These are phyloP conservation scores for Sequoia sempervirens DNA, from an alignment of 75 land plant genomes.

Conservation along the genomic window DNA sequence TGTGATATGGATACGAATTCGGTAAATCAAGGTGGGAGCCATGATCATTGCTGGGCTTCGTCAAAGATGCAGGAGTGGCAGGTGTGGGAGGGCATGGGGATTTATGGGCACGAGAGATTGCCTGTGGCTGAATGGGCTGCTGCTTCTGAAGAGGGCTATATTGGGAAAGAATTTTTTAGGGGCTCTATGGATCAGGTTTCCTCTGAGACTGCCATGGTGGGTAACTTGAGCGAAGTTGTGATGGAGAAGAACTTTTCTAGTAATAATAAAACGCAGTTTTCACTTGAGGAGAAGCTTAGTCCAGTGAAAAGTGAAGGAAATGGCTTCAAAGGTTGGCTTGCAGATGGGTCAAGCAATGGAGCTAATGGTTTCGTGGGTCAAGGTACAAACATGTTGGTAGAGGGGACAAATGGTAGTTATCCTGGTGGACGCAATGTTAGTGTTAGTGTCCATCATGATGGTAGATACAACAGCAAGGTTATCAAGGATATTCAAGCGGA, in stretches of 20 bases:
- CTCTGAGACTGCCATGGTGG: background rate
- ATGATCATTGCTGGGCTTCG: conserved; percentile 9
- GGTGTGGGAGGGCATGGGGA: conserved; percentile 4
- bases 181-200: conserved; percentile 4
- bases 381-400: background rate
- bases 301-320: conserved; percentile 1
- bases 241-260: background rate
- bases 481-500: conserved; percentile 5
- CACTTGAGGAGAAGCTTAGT: background rate
- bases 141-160: background rate
- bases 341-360: background rate
- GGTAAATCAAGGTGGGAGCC: conserved; percentile 3
- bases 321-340: conserved; percentile 3
- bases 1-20: conserved; percentile 1
- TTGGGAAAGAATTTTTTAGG: conserved; percentile 3
- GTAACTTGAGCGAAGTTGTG: background rate
- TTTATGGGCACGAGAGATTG: background rate
- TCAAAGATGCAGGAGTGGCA: background rate
- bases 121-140: conserved; percentile 1
- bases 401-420: background rate
- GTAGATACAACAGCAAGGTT: background rate
- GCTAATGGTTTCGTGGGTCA: background rate
- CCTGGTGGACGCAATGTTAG: background rate
- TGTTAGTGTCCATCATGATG: background rate
- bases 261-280: background rate